A percentile compares a stretch with the other conserved stretches of the same genome.
These are phyloP conservation scores for Backusella australiensis DNA, from an alignment of 192 early-diverging fungal genomes.

Conservation along the genomic window DNA sequence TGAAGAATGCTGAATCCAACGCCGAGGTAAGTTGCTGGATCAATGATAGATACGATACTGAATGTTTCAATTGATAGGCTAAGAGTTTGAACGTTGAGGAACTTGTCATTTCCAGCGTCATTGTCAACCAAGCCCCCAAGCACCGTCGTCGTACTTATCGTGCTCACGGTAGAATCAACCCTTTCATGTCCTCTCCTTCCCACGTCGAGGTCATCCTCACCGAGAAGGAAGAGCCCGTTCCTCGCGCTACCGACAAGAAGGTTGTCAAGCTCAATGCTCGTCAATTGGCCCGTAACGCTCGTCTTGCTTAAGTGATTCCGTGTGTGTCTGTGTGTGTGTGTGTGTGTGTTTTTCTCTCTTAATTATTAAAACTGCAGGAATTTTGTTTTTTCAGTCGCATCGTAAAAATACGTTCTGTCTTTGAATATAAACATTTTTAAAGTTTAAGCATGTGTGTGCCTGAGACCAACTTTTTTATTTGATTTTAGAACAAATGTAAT, in stretches of 20 bases:
- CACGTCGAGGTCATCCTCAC: slow-evolving; percentile 92
- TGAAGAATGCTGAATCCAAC: slow-evolving; percentile 96
- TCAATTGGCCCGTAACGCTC: slow-evolving; percentile 49
- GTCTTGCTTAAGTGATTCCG: slow-evolving; percentile 29
- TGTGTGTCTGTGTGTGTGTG: background rate
- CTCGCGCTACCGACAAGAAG: slow-evolving; percentile 62
- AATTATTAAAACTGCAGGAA: background rate
- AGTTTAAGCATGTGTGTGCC: too few species aligned
- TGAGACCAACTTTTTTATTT: too few species aligned
- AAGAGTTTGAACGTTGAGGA: slow-evolving; percentile 89
- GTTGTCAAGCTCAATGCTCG: slow-evolving; percentile 44
- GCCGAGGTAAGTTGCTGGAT: slow-evolving; percentile 68
- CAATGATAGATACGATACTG: background rate
- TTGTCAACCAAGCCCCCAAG: slow-evolving; percentile 96
- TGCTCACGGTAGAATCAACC: slow-evolving; percentile 92
- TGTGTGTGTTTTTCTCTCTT: background rate
- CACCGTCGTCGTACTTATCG: slow-evolving; percentile 93
- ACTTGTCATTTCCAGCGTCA: slow-evolving; percentile 87
- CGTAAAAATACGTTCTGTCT: too few species aligned
- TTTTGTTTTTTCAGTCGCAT: too few species aligned
- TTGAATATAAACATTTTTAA: too few species aligned
- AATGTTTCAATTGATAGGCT: slow-evolving; percentile 38
- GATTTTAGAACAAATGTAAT: too few species aligned
- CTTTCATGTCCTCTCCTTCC: slow-evolving; percentile 91
- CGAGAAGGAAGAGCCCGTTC: slow-evolving; percentile 82